Evolutionary conservation across 2,329 filamentous ascomycete species (phyloP), one percentile per base, ranked within the genome.

Genomic region (Didymella exigua): DNA sequence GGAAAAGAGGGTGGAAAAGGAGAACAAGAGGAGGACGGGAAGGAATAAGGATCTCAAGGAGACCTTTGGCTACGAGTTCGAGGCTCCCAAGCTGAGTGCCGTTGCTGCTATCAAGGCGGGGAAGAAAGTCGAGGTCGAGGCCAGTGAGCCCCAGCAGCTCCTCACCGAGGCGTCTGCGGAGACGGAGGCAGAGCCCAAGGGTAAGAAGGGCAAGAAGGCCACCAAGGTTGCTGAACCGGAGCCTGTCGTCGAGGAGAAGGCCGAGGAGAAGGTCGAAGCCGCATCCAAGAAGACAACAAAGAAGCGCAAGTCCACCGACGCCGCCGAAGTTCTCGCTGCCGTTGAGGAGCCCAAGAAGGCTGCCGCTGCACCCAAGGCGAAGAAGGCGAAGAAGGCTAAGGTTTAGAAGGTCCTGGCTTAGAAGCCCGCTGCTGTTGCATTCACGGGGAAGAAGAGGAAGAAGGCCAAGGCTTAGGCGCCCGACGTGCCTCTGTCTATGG

Each of bases 11-110:
- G 85, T 95, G 49, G 78, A 82, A 49, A 86, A 84, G 66, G 93
- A 96, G 80, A 84, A 89, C 75, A 81, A 84, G 74, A 87, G 85
- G 75, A 83, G 95, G 49, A 77, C 79, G 31, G 81, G 81, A 62
- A 89, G 91, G 76, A 86, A 84, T 1, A 84, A 89, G 71, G 89
- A 90, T 78, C 79, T 97, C 62, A 88, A 90, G 81, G 86, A 83
- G 36, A 76, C 96, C 55, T 77, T 96, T 56, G 93, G 89, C 9
- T 98, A 99, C 75, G 87, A 95, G 57, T 93, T 91, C 69, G 84
- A 90, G 46, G 83, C 85, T 19, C 91, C 91, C 0, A 78, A 82
- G 62, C 77, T 96, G 63, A 96, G 90, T 80, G 76, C 76, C 29
- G 83, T 86, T 6, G 80, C 83, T 19, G 59, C 66, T 14, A 67